These are phyloP conservation scores for Kazachstania taianensis DNA, from an alignment of 805 yeast species.

Conservation along the genomic window DNA sequence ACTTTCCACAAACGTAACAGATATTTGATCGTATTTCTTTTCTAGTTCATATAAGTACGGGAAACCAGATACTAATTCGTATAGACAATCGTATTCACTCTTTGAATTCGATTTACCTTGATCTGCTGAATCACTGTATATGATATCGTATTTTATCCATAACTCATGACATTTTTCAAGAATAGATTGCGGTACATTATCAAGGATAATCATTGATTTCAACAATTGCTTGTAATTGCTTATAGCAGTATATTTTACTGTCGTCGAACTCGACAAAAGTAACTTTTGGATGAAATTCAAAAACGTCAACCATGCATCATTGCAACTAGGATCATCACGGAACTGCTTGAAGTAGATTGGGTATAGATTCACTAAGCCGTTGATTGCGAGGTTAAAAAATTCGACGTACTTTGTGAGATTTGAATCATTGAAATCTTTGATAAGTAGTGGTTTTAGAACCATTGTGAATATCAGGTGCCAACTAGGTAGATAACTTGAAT, in stretches of 20 bases:
- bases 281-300: slow-evolving; percentile 38
- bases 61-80: slow-evolving; percentile 46
- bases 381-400: slow-evolving; percentile 48
- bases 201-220: slow-evolving; percentile 35
- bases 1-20: slow-evolving; percentile 33
- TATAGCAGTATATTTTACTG: slow-evolving; percentile 36
- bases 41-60: slow-evolving; percentile 36
- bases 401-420: slow-evolving; percentile 44
- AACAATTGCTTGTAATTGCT: slow-evolving; percentile 46
- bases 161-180: slow-evolving; percentile 38
- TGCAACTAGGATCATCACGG: slow-evolving; percentile 5
- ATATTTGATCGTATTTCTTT: slow-evolving; percentile 23
- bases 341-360: slow-evolving; percentile 39
- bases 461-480: slow-evolving; percentile 64
- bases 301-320: slow-evolving; percentile 47
- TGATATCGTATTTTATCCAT: slow-evolving; percentile 38
- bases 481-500: slow-evolving; percentile 44
- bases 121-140: slow-evolving; percentile 33
- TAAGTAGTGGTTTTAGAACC: slow-evolving; percentile 48
- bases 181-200: slow-evolving; percentile 18
- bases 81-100: slow-evolving; percentile 50
- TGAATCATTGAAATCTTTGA: slow-evolving; percentile 16
- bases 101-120: slow-evolving; percentile 17
- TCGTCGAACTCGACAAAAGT: slow-evolving; percentile 35
- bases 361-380: slow-evolving; percentile 58